Conservation (phyloP, 345 rosid species). For the Cardamine resedifolia region DNA sequence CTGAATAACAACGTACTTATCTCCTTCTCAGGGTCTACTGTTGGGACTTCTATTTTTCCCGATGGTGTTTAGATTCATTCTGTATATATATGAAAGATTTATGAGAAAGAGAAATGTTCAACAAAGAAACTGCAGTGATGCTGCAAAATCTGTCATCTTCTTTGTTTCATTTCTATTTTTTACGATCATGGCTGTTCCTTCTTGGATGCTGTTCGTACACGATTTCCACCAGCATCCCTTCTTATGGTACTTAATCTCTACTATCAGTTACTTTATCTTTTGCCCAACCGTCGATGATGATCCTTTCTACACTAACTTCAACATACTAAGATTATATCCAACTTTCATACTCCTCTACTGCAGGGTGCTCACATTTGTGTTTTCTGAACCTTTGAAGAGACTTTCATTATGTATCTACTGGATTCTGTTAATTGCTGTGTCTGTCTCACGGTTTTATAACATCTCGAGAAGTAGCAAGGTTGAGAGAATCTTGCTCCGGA, state of each 20-base stretch:
- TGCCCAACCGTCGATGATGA: background rate
- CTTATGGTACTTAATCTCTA: conserved; percentile 56
- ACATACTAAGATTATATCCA: conserved; percentile 24
- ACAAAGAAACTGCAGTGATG: conserved; percentile 43
- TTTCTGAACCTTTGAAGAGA: conserved; percentile 78
- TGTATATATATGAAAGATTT: conserved; percentile 38
- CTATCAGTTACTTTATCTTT: background rate
- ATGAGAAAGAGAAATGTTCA: conserved; percentile 24
- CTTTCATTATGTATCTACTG: conserved; percentile 77
- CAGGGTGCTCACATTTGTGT: conserved; percentile 78
- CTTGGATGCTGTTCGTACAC: conserved; percentile 84
- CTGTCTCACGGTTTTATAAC: conserved; percentile 72
- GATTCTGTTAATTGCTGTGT: conserved; percentile 62
- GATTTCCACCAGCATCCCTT: conserved; percentile 77
- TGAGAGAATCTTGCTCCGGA: conserved; percentile 95
- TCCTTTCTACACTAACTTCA: background rate
- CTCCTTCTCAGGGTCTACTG: conserved; percentile 62
- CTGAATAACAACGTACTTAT: background rate
- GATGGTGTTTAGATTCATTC: conserved; percentile 50
- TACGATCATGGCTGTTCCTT: conserved; percentile 52
- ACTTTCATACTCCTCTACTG: conserved; percentile 16
- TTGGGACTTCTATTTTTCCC: conserved; percentile 83
- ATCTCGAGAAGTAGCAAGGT: conserved; percentile 84
- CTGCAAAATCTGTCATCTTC: conserved; percentile 55
- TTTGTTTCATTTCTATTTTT: conserved; percentile 52